Conservation (phyloP, 2,329 filamentous ascomycete genomes). For the Nemania sp. region DNA sequence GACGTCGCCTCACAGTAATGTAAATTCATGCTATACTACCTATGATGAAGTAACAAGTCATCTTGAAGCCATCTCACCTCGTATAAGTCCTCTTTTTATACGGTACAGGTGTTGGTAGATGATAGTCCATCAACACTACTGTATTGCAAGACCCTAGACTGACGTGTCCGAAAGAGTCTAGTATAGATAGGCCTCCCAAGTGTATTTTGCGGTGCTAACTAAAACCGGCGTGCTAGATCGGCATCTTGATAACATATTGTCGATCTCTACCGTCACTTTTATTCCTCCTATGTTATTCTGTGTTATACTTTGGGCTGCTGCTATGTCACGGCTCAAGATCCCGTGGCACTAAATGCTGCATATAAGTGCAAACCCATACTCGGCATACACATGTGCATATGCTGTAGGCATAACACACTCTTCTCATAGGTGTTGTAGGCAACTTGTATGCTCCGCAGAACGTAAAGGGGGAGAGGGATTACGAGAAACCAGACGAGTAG, state of each 20-base stretch:
- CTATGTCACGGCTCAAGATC: not conserved
- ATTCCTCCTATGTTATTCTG: not conserved
- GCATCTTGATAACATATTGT: not conserved
- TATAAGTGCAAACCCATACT: slow-evolving; percentile 1
- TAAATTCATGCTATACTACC: not conserved
- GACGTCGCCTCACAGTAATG: not conserved
- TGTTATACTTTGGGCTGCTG: not conserved
- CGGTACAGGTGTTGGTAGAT: not conserved
- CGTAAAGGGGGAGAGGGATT: too few relatives aligned
- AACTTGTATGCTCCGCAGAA: not conserved
- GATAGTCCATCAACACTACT: not conserved
- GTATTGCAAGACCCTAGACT: not conserved
- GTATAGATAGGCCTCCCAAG: not conserved
- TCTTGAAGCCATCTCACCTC: not conserved
- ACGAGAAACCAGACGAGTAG: too few relatives aligned
- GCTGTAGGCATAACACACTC: not conserved
- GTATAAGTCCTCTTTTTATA: not conserved
- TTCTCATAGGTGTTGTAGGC: not conserved
- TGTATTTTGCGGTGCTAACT: slow-evolving; percentile 1
- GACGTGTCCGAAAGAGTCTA: not conserved
- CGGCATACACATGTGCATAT: not conserved
- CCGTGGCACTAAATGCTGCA: not conserved
- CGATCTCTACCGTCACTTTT: not conserved
- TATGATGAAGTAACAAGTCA: not conserved
- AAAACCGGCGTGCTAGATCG: not conserved